Evolutionary conservation across 352 stramenopile species (phyloP), one percentile per base, ranked within the genome.

Genomic region (Pythium aquatile): DNA sequence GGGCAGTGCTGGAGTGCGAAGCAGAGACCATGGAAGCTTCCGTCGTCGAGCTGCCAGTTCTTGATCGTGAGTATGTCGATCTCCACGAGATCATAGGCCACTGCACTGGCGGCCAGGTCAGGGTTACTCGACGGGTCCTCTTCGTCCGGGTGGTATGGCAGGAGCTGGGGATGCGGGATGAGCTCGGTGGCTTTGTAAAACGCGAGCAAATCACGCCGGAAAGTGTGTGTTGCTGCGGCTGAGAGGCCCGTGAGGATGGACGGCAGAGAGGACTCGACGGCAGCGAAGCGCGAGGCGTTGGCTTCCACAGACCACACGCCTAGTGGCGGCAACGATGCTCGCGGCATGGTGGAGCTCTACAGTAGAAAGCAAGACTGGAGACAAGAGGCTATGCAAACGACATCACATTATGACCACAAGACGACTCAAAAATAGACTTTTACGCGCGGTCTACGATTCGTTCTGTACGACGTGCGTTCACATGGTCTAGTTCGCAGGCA

Each of bases 21-120:
- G 61, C 78, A 86, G 55, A 93, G 63, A 10, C 69, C 77, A 0
- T 58, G 61, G 52, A 77, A 81, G 46, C 81, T 88, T 6, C 70
- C 77, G n/a, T 74, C 69, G 60, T 93, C 85, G 1, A 93, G 62
- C 51, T 77, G 72, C 85, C 85, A 91, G 64, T 91, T 79, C 54
- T 82, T 83, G 35, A 93, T 52, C 2, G 37, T 68, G 9, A 91
- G 56, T 5, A 72, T 68, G 48, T 91, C 83, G 11, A 85, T 68
- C 35, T 93, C 84, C 33, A 70, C 78, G 40, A 90, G 58, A 33
- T 93, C 80, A 49, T 87, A 90, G 13, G 80, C 66, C 10, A 70
- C 59, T 0, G 44, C 24, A 46, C 35, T 63, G 26, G 20, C 39
- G 30, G 17, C 28, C 29, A 13, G 35, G 8, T 48, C 17, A 29